Conservation (phyloP, 78 protist species). For the Dictyostelium firmibasis region DNA sequence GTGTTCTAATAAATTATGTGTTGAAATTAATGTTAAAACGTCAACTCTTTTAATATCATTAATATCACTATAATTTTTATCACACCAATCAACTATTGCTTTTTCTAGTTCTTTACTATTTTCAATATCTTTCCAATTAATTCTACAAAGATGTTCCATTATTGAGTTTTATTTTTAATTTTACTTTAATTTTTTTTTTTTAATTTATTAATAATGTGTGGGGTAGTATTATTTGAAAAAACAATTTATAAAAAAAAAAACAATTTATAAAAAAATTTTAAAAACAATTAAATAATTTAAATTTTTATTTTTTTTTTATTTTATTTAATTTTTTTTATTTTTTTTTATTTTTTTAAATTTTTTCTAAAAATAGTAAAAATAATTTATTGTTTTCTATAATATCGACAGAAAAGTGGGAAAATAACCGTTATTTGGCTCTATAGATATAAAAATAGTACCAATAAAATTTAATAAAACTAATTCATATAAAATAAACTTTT, state of each 20-base stretch:
- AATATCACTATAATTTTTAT: not conserved
- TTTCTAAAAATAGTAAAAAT: not conserved
- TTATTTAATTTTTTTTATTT: not conserved
- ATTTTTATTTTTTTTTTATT: not conserved
- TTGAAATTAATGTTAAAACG: constrained; percentile 8
- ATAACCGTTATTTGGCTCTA: no score
- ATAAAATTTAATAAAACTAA: no score
- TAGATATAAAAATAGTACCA: no score
- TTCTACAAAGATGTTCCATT: constrained; percentile 30
- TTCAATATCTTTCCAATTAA: constrained; percentile 4
- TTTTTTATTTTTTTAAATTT: not conserved
- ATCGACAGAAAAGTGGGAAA: not conserved
- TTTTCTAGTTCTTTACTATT: constrained; percentile 1
- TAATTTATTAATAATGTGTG: not conserved
- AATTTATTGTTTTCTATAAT: no score
- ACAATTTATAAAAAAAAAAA: not conserved
- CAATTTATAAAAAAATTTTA: not conserved
- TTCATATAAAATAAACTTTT: not conserved
- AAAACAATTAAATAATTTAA: not conserved
- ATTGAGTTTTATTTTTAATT: not conserved
- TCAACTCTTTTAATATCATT: constrained; percentile 1
- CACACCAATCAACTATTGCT: constrained; percentile 41
- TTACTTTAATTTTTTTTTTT: not conserved
- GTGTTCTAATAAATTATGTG: not conserved
- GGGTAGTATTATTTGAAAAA: not conserved